Conservation (phyloP, 495 filamentous ascomycete genomes). For the Echria macrotheca region DNA sequence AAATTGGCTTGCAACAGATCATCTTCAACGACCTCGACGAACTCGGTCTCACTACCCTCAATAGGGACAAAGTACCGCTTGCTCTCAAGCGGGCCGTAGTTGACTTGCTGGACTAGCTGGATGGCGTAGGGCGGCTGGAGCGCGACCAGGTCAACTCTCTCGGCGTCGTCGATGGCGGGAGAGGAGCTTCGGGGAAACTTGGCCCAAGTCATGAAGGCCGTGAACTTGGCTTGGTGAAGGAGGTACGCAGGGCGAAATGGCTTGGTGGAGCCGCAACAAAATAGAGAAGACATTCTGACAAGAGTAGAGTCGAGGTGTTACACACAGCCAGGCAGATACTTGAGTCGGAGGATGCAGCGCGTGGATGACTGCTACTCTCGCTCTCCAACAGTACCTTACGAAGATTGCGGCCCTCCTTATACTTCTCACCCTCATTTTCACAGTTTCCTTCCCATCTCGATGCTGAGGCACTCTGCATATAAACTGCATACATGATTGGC, state of each 20-base stretch:
- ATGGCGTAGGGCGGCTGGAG: slow-evolving; percentile 19
- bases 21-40: slow-evolving; percentile 26
- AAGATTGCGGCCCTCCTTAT: too few species aligned
- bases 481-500: not conserved
- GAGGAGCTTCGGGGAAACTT: not conserved
- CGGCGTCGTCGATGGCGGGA: not conserved
- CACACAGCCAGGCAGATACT: not conserved
- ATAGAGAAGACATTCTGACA: not conserved
- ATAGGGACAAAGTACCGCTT: slow-evolving; percentile 29
- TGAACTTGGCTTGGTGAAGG: not conserved
- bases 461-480: too few species aligned
- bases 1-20: slow-evolving; percentile 31
- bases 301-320: not conserved
- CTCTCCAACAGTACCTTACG: too few species aligned
- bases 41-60: slow-evolving; percentile 7
- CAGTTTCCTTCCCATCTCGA: too few species aligned
- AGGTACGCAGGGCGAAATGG: not conserved
- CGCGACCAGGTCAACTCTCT: not conserved
- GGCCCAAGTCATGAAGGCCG: not conserved
- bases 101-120: slow-evolving; percentile 32
- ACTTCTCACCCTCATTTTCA: too few species aligned
- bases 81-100: slow-evolving; percentile 30
- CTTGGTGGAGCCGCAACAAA: not conserved
- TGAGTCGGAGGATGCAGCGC: too few species aligned
- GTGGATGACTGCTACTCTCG: too few species aligned